These are phyloP conservation scores for Jamesozyma rosinii DNA, from an alignment of 805 yeast species.

Conservation along the genomic window DNA sequence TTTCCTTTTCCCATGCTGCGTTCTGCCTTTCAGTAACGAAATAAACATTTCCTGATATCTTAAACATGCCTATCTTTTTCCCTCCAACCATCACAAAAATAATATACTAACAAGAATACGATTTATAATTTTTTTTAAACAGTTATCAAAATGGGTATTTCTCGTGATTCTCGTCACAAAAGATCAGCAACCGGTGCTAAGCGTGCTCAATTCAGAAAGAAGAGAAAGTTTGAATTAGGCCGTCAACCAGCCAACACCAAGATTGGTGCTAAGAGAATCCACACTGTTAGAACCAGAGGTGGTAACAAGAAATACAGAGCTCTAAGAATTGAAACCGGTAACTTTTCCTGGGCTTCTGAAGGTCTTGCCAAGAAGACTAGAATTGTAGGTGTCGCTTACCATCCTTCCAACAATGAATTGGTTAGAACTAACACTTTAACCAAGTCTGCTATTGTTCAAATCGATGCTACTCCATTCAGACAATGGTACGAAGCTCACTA, in stretches of 20 bases:
- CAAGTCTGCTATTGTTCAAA: slow-evolving; percentile 97
- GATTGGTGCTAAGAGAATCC: slow-evolving; percentile 88
- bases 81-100: no score
- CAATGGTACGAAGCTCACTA: slow-evolving; percentile 98
- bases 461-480: slow-evolving; percentile 99
- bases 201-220: slow-evolving; percentile 99
- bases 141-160: slow-evolving; percentile 86
- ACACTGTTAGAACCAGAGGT: slow-evolving; percentile 99
- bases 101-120: background rate
- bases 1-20: no score
- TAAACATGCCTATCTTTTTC: no score
- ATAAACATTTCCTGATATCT: no score
- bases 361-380: slow-evolving; percentile 98
- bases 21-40: no score
- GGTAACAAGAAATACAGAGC: slow-evolving; percentile 99
- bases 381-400: slow-evolving; percentile 95
- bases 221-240: slow-evolving; percentile 99
- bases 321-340: slow-evolving; percentile 96
- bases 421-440: slow-evolving; percentile 99
- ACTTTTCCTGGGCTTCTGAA: slow-evolving; percentile 99
- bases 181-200: slow-evolving; percentile 99
- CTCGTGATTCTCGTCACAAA: slow-evolving; percentile 99
- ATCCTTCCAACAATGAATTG: slow-evolving; percentile 99
- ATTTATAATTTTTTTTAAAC: slow-evolving; percentile 1
- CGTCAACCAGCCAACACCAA: slow-evolving; percentile 99